phyloP scores from a whole-genome alignment of 495 filamentous ascomycete genomes.

The Melanomma pulvis-pyrius region DNA sequence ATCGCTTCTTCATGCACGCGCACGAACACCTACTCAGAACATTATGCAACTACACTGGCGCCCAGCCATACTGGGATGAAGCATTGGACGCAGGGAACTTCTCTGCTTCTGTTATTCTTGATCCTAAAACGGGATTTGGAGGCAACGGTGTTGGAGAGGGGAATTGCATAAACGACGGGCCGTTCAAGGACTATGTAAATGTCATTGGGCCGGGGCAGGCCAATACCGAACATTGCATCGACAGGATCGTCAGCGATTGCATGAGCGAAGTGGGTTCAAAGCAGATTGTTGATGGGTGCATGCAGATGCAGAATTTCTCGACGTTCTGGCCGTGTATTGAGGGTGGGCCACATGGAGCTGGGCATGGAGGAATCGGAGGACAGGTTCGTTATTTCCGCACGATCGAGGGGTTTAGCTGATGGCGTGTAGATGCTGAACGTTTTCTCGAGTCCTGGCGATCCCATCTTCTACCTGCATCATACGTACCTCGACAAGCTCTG shows the following conservation, averaged over 20 bases:
- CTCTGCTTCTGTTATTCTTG: slow-evolving; percentile 42
- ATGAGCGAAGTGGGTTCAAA: slow-evolving; percentile 29
- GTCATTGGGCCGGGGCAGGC: slow-evolving; percentile 38
- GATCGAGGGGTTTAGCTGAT: neutral
- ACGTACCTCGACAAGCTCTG: slow-evolving; percentile 23
- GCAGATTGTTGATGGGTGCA: slow-evolving; percentile 42
- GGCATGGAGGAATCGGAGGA: slow-evolving; percentile 48
- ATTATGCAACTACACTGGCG: slow-evolving; percentile 47
- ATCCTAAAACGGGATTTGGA: slow-evolving; percentile 47
- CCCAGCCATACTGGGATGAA: slow-evolving; percentile 55
- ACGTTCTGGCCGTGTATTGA: slow-evolving; percentile 49
- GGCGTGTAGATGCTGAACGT: slow-evolving; percentile 19
- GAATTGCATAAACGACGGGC: slow-evolving; percentile 50
- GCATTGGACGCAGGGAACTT: slow-evolving; percentile 48
- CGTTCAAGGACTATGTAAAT: slow-evolving; percentile 46
- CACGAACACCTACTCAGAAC: slow-evolving; percentile 44
- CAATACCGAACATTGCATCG: slow-evolving; percentile 35
- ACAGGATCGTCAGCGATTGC: slow-evolving; percentile 39
- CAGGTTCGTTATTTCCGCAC: slow-evolving; percentile 13
- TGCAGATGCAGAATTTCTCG: slow-evolving; percentile 37
- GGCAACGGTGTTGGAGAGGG: slow-evolving; percentile 45
- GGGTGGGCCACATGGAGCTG: slow-evolving; percentile 45
- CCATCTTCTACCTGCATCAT: slow-evolving; percentile 30
- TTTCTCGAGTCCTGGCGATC: slow-evolving; percentile 25
- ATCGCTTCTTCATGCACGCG: slow-evolving; percentile 40